Conservation (phyloP, 805 yeast species). For the Priceomyces castillae region DNA sequence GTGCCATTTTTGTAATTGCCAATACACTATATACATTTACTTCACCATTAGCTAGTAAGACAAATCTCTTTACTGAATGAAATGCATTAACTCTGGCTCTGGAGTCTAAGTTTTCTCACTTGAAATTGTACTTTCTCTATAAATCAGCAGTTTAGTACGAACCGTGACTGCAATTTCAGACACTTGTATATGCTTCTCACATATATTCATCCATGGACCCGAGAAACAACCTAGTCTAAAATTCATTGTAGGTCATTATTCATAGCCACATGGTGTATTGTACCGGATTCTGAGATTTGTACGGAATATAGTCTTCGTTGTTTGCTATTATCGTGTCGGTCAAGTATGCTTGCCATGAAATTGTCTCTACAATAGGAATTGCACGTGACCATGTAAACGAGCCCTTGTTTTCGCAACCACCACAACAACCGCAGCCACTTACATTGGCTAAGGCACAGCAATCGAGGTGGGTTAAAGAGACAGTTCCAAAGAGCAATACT, state of each 20-base stretch:
- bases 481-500: neutral
- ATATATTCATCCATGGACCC: too few species aligned
- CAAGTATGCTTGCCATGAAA: neutral
- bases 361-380: neutral
- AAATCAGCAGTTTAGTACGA: too few species aligned
- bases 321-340: neutral
- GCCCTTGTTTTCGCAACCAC: constrained; percentile 8
- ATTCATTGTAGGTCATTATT: neutral
- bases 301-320: neutral
- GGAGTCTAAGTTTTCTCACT: too few species aligned
- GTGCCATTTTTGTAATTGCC: too few species aligned
- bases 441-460: constrained; percentile 1
- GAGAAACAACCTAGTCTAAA: neutral
- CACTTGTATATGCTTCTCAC: too few species aligned
- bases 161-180: too few species aligned
- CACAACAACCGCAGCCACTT: constrained; percentile 1
- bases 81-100: too few species aligned
- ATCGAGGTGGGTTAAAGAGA: neutral
- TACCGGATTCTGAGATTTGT: neutral
- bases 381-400: neutral
- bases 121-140: too few species aligned
- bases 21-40: too few species aligned
- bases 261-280: neutral
- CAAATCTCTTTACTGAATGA: too few species aligned
- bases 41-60: too few species aligned